These are phyloP conservation scores for Graphiopsis chlorocephala DNA, from an alignment of 2,329 filamentous ascomycete genomes.

Conservation along the genomic window DNA sequence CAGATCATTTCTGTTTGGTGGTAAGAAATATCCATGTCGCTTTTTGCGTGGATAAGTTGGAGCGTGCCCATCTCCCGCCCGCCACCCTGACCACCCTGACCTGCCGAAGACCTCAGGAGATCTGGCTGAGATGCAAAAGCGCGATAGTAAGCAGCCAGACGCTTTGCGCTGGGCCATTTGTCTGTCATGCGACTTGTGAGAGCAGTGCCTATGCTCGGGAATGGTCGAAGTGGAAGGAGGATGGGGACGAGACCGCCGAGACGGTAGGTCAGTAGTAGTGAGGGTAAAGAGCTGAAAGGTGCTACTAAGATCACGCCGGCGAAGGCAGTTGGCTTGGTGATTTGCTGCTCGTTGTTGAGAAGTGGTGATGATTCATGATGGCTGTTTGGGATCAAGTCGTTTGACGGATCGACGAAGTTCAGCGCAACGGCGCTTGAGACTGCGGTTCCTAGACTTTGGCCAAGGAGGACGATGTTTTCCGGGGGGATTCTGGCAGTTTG, in stretches of 20 bases:
- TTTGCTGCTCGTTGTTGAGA: background rate
- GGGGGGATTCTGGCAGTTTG: constrained; percentile 62
- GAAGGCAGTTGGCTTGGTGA: constrained; percentile 55
- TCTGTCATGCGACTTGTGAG: constrained; percentile 69
- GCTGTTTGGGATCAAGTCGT: background rate
- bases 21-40: constrained; percentile 82
- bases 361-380: constrained; percentile 18
- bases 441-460: constrained; percentile 85
- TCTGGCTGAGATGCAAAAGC: constrained; percentile 42
- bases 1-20: constrained; percentile 66
- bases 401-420: constrained; percentile 51
- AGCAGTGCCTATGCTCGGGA: constrained; percentile 62
- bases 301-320: constrained; percentile 78
- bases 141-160: constrained; percentile 64
- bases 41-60: constrained; percentile 72
- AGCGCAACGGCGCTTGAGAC: constrained; percentile 74
- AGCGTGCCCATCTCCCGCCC: constrained; percentile 48
- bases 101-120: constrained; percentile 37
- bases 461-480: constrained; percentile 73
- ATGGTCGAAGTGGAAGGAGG: constrained; percentile 68
- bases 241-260: constrained; percentile 76
- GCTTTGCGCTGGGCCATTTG: constrained; percentile 70
- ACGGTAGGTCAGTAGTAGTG: constrained; percentile 72
- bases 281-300: constrained; percentile 71
- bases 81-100: constrained; percentile 31